Base-by-base conservation (phyloP, 345 rosid genomes). In the Nephelium lappaceum region DNA sequence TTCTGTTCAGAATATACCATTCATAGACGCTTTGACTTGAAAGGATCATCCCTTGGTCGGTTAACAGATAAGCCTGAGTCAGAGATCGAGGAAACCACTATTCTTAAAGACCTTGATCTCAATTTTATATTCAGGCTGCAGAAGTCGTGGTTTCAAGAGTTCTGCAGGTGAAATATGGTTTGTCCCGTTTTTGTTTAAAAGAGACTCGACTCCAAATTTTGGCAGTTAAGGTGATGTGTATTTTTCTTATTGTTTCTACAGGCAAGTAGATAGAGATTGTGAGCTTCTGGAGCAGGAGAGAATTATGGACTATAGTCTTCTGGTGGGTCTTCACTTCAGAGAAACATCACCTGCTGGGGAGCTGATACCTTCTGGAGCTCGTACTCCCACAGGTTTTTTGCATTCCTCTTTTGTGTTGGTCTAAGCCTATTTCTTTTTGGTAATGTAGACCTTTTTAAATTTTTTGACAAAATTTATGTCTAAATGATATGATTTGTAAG, bases 21-120 rank as follows among this genome's bases (percentile, higher is more conserved):
- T 64, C 95, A 95, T 71, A 92, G 97, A 79, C 92, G 92, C 19
- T 93, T 92, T 65, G 98, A 95, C 82, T 85, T 95, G 83, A 95
- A 95, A 88, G 98, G 98, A 71, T 95, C 98, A 24, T 93, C 98
- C 6, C 92, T 93, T 18, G 98, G 98, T 18, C 97, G 98, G 69
- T 85, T 83, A 72, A 95, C 98, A 1, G 93, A 92, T 53, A 95
- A 93, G 84, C 94, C 93, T 0, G 95, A 92, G 53, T 88, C 95
- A 1, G 90, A 95, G 82, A 91, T 92, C 18, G 88, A 91, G 15
- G 89, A 90, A 78, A 92, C 86, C 82, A 95, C 98, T 2, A 92
- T 92, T 68, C 91, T 95, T 49, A 95, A 95, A 80, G 97, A 95
- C 71, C 97, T 95, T 36, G 98, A 95, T 85, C 86, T 95, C 5